Evolutionary conservation across 169 alveolate genomes (phyloP).

Genomic region (Cryptosporidium canis): DNA sequence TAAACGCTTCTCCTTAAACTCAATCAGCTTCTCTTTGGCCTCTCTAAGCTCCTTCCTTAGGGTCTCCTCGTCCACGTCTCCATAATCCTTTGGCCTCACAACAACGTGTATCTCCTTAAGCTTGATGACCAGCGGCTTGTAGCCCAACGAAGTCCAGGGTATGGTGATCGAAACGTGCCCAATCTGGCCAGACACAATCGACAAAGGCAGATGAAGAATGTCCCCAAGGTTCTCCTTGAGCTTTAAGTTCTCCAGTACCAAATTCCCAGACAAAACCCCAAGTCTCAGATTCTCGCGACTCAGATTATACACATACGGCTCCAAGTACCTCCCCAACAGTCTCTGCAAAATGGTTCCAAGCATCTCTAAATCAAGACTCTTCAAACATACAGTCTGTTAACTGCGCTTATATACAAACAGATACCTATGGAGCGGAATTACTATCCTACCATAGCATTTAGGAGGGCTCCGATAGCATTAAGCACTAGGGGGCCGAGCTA

Average conservation of each 20-base stretch:
- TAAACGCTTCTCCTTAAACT: constrained; percentile 30
- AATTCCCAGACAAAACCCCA: constrained; percentile 64
- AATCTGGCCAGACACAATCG: constrained; percentile 46
- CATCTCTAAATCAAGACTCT: too few species aligned
- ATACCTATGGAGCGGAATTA: too few species aligned
- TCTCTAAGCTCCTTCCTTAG: constrained; percentile 48
- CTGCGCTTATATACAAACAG: not conserved
- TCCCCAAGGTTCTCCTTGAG: constrained; percentile 65
- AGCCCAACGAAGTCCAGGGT: constrained; percentile 70
- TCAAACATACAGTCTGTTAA: not conserved
- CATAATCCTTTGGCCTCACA: constrained; percentile 67
- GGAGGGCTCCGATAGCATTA: too few species aligned
- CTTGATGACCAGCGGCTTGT: constrained; percentile 60
- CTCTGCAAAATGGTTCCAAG: constrained; percentile 66
- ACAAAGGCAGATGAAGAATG: constrained; percentile 48
- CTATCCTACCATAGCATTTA: too few species aligned
- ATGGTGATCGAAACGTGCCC: constrained; percentile 70
- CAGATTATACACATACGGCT: constrained; percentile 65
- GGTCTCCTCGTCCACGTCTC: constrained; percentile 56
- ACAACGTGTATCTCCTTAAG: constrained; percentile 38
- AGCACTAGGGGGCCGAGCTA: too few species aligned
- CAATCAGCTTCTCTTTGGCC: constrained; percentile 40
- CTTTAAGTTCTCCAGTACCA: constrained; percentile 50
- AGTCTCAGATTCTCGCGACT: constrained; percentile 69
- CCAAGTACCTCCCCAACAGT: constrained; percentile 64